Conservation (phyloP, 768 basidiomycete genomes). For the Mycena albidolilacea region DNA sequence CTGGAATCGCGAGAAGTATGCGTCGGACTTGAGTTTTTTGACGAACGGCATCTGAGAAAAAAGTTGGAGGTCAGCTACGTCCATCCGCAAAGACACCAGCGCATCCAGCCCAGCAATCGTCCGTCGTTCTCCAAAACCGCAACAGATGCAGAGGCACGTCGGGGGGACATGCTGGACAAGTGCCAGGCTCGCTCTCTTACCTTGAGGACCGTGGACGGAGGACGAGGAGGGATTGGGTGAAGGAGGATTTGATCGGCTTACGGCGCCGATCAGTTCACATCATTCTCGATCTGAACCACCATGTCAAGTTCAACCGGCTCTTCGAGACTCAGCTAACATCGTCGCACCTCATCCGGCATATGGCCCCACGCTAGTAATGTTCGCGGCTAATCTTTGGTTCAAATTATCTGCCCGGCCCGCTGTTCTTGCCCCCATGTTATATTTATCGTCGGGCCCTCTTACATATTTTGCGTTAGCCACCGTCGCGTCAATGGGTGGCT, state of each 20-base stretch:
- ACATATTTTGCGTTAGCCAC: too few relatives aligned
- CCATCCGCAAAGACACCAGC: constrained; percentile 50
- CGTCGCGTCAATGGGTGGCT: too few relatives aligned
- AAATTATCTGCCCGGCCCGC: too few relatives aligned
- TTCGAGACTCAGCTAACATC: too few relatives aligned
- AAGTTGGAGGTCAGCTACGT: constrained; percentile 15
- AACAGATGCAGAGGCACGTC: background rate
- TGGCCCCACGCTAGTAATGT: too few relatives aligned
- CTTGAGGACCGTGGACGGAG: constrained; percentile 54
- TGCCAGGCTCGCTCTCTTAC: constrained; percentile 49
- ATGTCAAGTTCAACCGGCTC: too few relatives aligned
- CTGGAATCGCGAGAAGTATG: constrained; percentile 98
- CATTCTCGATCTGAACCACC: too few relatives aligned
- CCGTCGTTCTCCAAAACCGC: background rate
- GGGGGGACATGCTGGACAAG: background rate
- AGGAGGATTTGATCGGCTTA: background rate
- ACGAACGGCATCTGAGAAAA: constrained; percentile 89
- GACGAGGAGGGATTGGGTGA: background rate
- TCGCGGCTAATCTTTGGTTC: too few relatives aligned
- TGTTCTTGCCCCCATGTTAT: too few relatives aligned
- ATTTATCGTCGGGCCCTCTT: too few relatives aligned
- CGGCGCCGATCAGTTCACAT: too few relatives aligned
- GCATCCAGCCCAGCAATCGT: constrained; percentile 54
- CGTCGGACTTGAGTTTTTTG: constrained; percentile 95
- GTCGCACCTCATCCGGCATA: too few relatives aligned